Evolutionary conservation across 768 basidiomycete species (phyloP).

Genomic region (Rhodotorula babjevae): DNA sequence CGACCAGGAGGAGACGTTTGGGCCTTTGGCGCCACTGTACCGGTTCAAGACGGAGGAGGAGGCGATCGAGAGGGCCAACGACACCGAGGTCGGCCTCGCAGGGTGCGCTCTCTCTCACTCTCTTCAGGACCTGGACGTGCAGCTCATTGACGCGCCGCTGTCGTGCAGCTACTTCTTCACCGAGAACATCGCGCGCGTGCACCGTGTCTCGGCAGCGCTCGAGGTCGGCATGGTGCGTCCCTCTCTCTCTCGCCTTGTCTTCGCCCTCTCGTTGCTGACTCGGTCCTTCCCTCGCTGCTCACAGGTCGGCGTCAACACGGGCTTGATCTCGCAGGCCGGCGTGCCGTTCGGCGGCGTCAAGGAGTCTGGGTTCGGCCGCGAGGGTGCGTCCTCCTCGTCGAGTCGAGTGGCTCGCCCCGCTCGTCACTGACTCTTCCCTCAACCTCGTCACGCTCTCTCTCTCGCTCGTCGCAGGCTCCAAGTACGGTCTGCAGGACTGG

Average conservation of each 20-base stretch:
- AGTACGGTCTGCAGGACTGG: conserved; percentile 80
- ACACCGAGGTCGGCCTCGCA: conserved; percentile 75
- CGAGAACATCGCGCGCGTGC: conserved; percentile 77
- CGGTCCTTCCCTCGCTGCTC: no score
- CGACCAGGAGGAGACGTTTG: conserved; percentile 87
- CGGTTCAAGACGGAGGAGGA: conserved; percentile 93
- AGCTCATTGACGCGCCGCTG: not conserved
- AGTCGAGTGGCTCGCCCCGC: no score
- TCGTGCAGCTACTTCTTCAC: conserved; percentile 65
- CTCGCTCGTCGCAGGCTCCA: conserved; percentile 63
- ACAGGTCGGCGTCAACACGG: conserved; percentile 51
- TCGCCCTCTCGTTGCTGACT: not conserved
- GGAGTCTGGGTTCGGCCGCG: conserved; percentile 71
- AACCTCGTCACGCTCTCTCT: no score
- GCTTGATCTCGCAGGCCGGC: conserved; percentile 66
- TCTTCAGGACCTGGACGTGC: not conserved
- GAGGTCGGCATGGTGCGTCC: conserved; percentile 57
- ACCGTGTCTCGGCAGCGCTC: conserved; percentile 88
- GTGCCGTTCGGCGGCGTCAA: conserved; percentile 70
- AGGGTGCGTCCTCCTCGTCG: conserved; percentile 2
- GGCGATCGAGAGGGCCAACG: conserved; percentile 78
- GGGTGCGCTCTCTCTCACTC: conserved; percentile 48
- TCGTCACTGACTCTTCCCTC: not conserved
- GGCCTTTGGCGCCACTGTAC: conserved; percentile 69
- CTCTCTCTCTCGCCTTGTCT: no score